Base-by-base conservation (phyloP, 73 alveolate genomes). In the Paramecium biaurelia region DNA sequence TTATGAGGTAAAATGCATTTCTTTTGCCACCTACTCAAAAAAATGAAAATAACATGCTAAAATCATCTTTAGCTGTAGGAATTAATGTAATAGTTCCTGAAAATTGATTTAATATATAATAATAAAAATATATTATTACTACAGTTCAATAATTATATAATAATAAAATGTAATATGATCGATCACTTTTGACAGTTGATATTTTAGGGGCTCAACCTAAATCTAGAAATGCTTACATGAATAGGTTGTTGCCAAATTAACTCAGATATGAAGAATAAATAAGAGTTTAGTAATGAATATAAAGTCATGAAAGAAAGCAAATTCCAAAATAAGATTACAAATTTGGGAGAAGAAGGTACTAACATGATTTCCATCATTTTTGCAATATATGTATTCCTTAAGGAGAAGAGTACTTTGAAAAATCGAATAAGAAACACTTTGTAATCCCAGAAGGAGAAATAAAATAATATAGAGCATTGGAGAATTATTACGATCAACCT, bases 301-400 rank as follows among this genome's bases (percentile, higher is more conserved):
- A 21, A 74, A 74, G 34, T 37, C 30, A 53, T 53, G 57, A 37
- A 34, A 74, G 59, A 34, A 34, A 74, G 35, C 6, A 74, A 41
- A 74, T 32, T 21, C 57, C 59, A 12, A 21, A 34, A 74, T 34
- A 21, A 24, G 90, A 79, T 79, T 41, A 24, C 47, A 79, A 79
- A 23, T 79, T 43, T 79, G 90, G 90, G 6, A 38, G 90, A 12
- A 38, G 90, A 79, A 58, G 90, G 14, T 79, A 79, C 37, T 34
- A 79, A 47, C 90, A 79, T 79, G 90, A 79, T 24, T 79, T 79
- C 37, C 90, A 79, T 79, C 90, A 79, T 14, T 79, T 79, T 11
- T 20, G 41, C 56, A 47, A 79, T 20, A 38, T 43, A 3, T 43
- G 70, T 10, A 23, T 79, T 79, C 90, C 90, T 43, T 79, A 79